phyloP scores from a whole-genome alignment of 2,329 filamentous ascomycete genomes.

The Cephalotrichum gorgonifer region DNA sequence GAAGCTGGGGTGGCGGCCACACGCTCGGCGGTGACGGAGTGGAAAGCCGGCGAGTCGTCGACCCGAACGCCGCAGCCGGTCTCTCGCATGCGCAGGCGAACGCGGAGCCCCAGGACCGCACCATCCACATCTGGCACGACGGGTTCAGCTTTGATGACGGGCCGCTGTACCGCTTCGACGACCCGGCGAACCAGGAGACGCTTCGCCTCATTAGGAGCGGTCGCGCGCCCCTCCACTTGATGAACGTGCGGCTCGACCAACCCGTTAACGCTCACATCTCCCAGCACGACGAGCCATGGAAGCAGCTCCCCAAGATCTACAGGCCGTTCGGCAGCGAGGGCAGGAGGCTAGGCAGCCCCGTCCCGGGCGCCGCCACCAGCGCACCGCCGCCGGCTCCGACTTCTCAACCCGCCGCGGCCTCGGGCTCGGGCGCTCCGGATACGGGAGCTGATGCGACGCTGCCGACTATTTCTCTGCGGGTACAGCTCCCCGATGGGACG shows the following conservation, averaged over 20 bases:
- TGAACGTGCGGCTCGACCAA: constrained; percentile 66
- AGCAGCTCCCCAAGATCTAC: constrained; percentile 62
- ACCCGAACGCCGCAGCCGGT: constrained; percentile 31
- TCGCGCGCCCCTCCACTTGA: constrained; percentile 64
- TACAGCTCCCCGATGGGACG: constrained; percentile 70
- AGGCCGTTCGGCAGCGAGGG: constrained; percentile 65
- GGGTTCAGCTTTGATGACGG: constrained; percentile 82
- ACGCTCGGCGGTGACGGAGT: constrained; percentile 71
- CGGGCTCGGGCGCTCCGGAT: constrained; percentile 13
- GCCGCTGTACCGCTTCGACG: constrained; percentile 65
- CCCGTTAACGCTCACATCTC: constrained; percentile 71
- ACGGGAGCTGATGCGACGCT: constrained; percentile 50
- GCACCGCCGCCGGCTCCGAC: constrained; percentile 14
- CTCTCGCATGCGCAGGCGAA: constrained; percentile 17
- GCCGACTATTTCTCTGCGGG: constrained; percentile 60
- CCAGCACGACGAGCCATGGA: constrained; percentile 63
- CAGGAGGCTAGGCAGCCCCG: constrained; percentile 65
- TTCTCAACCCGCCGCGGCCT: constrained; percentile 18
- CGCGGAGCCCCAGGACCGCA: constrained; percentile 49
- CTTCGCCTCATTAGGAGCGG: constrained; percentile 68
- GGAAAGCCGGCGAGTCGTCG: constrained; percentile 57
- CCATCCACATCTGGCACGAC: constrained; percentile 71
- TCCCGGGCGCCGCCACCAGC: constrained; percentile 43
- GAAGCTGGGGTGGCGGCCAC: constrained; percentile 56
- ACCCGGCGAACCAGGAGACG: constrained; percentile 62